These are phyloP conservation scores for Suillus paluster DNA, from an alignment of 768 basidiomycete genomes.

Conservation along the genomic window DNA sequence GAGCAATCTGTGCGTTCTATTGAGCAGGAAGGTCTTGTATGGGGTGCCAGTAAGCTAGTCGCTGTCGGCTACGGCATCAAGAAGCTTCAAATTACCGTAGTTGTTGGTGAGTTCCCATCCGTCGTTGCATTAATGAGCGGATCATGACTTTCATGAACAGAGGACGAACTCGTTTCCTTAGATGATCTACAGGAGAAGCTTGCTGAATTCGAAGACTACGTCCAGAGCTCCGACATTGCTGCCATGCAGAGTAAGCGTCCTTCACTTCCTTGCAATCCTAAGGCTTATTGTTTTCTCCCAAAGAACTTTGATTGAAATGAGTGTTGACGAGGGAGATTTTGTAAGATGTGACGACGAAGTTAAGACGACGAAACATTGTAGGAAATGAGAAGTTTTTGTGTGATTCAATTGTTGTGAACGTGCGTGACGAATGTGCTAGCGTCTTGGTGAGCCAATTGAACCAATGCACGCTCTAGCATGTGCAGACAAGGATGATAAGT, in stretches of 20 bases:
- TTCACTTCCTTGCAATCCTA: background rate
- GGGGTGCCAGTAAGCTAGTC: conserved; percentile 94
- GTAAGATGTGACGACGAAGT: background rate
- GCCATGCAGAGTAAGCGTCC: conserved; percentile 85
- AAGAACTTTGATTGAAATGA: conserved; percentile 23
- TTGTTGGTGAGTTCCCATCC: conserved; percentile 48
- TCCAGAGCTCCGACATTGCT: conserved; percentile 90
- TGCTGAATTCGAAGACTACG: conserved; percentile 81
- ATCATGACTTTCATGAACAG: conserved; percentile 42
- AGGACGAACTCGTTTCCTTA: conserved; percentile 93
- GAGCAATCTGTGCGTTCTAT: conserved; percentile 86
- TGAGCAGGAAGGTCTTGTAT: conserved; percentile 88
- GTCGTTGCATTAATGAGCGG: background rate
- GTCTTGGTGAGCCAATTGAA: background rate
- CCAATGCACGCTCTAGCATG: background rate
- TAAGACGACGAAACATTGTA: background rate
- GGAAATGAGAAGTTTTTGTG: conserved; percentile 5
- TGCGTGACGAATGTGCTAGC: background rate
- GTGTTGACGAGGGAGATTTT: background rate
- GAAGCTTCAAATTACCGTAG: conserved; percentile 83
- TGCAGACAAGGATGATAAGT: no score
- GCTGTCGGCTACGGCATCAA: conserved; percentile 92
- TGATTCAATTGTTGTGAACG: background rate
- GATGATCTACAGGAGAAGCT: conserved; percentile 95
- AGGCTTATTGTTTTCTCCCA: background rate